phyloP scores from a whole-genome alignment of 2,329 filamentous ascomycete genomes.

The Balansia obtecta region DNA sequence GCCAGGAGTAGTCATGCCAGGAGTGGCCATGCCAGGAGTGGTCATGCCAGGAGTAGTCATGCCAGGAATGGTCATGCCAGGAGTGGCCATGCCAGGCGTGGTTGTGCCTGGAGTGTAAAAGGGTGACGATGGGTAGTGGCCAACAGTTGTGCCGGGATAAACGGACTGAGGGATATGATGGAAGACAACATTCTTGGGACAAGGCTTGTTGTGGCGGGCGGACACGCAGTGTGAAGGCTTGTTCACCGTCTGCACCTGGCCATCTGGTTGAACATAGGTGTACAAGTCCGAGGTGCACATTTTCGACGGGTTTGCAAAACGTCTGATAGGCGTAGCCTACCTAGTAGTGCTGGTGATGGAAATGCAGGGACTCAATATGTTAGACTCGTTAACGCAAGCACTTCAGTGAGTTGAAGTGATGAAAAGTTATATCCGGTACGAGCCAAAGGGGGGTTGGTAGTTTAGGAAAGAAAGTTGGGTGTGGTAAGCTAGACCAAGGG shows the following conservation, averaged over 20 bases:
- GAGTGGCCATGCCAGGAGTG: conserved; percentile 16
- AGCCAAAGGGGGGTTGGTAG: not conserved
- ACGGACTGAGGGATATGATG: conserved; percentile 26
- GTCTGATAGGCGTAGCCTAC: not conserved
- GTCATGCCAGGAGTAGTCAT: too few relatives aligned
- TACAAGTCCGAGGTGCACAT: conserved; percentile 40
- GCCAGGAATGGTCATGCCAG: conserved; percentile 17
- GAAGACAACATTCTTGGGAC: conserved; percentile 27
- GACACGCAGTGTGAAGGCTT: conserved; percentile 26
- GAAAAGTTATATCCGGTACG: not conserved
- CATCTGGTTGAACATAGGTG: conserved; percentile 34
- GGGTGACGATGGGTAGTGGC: conserved; percentile 29
- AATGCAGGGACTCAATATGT: not conserved
- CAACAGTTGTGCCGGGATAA: conserved; percentile 10
- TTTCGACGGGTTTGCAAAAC: conserved; percentile 13
- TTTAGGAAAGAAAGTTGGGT: not conserved
- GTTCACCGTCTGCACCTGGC: conserved; percentile 21
- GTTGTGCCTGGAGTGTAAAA: conserved; percentile 19
- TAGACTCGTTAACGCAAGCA: not conserved
- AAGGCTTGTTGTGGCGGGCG: conserved; percentile 28
- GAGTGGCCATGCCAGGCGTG: conserved; percentile 17
- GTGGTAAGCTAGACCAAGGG: not conserved
- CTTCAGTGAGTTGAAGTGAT: not conserved
- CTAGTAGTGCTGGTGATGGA: not conserved
- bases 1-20: conserved; percentile 17